phyloP scores from a whole-genome alignment of 164 flowering plant genomes.

The Liquidambar formosana region DNA sequence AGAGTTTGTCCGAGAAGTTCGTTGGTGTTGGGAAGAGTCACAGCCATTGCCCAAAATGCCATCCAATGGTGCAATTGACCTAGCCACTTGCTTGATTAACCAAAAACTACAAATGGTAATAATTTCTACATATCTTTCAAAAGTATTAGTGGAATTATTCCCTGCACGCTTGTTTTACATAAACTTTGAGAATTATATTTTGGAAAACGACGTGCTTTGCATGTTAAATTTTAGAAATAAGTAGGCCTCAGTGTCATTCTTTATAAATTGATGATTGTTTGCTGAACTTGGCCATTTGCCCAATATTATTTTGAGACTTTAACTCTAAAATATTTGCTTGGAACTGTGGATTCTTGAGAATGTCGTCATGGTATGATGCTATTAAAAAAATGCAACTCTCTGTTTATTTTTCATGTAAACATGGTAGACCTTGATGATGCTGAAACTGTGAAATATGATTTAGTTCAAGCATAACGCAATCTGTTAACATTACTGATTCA shows the following conservation, averaged over 20 bases:
- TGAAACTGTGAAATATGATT: neutral
- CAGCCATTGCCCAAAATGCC: constrained; percentile 84
- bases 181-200: neutral
- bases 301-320: too few relatives aligned
- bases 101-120: constrained; percentile 96
- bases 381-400: too few relatives aligned
- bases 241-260: neutral
- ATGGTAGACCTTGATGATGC: neutral
- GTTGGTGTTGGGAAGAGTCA: constrained; percentile 99
- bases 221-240: neutral
- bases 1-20: constrained; percentile 95
- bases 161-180: neutral
- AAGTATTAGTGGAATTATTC: neutral
- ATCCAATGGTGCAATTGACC: constrained; percentile 60
- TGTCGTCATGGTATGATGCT: too few relatives aligned
- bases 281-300: too few relatives aligned
- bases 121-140: neutral
- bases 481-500: too few relatives aligned
- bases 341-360: too few relatives aligned
- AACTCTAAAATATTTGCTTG: too few relatives aligned
- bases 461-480: neutral
- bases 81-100: constrained; percentile 82
- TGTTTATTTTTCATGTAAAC: neutral
- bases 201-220: neutral
- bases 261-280: too few relatives aligned